Evolutionary conservation across 2,329 filamentous ascomycete genomes (phyloP), one percentile per base, ranked within the genome.

Genomic region (Colletotrichum sp.): DNA sequence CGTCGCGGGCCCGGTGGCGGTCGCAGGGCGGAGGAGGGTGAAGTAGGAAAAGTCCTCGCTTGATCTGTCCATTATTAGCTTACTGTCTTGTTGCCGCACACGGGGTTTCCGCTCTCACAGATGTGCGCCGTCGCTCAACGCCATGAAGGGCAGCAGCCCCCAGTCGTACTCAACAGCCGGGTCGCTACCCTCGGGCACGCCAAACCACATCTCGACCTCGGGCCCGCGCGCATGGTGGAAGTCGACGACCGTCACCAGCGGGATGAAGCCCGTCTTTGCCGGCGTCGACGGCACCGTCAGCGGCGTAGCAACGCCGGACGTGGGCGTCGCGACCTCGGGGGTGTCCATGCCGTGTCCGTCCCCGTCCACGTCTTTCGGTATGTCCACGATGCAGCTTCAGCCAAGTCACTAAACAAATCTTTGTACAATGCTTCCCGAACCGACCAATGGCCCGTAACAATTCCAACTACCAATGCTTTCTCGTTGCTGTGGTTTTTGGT

Each of bases 1-100:
- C 3, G 95, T 96, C 34, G 92, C 91, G 8, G 93, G 91, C 38
- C 86, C 82, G 24, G 83, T 80, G 67, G 85, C 85, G 77, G 85
- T 89, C 70, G 89, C 89, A 62, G 93, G 92, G 34, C 92, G 91
- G 74, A 95, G 90, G 67, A 99, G 92, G 10, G 96, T 98, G 84
- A 99, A 99, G 87, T 99, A 99, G 67, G 96, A 98, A 88, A 98
- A 99, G 86, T 98, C 97, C 86, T 99, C 97, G 73, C 94, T 94
- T 26, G 95, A 93, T 71, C 95, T 97, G 81, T 34, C 52, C 28
- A 32, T 7, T 38, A 58, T 70, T 8, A 68, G 58, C 56, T 62
- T 30, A 8, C 55, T 36, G 68, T 12, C 36, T 21, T 15, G 18
- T 34, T 34, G 6, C 30, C 28, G 30, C 2, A 18, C 30, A 21